Conservation (phyloP, 208 protist genomes). For the Crithidia mellificae region DNA sequence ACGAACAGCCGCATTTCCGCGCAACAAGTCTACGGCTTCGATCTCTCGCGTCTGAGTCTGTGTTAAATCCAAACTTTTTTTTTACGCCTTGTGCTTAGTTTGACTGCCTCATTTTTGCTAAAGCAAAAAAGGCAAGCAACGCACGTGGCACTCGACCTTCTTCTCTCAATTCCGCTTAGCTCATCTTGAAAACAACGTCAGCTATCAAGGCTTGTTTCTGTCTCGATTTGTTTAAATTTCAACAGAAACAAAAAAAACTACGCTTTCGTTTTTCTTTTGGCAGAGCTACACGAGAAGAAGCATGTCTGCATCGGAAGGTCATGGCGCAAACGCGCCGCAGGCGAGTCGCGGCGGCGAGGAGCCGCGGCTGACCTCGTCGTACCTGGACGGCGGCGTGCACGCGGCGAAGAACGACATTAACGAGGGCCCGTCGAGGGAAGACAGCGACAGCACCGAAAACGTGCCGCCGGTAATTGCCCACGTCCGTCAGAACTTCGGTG, state of each 20-base stretch:
- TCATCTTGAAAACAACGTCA: too few relatives aligned
- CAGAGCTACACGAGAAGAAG: not conserved
- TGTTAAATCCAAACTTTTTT: too few relatives aligned
- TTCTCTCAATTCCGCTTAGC: too few relatives aligned
- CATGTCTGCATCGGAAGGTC: conserved; percentile 19
- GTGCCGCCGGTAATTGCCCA: conserved; percentile 49
- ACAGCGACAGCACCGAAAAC: conserved; percentile 27
- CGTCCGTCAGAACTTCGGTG: conserved; percentile 64
- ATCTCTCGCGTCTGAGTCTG: too few relatives aligned
- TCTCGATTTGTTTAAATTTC: not conserved
- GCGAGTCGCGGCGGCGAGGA: conserved; percentile 10
- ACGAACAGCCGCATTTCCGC: too few relatives aligned
- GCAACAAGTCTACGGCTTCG: too few relatives aligned
- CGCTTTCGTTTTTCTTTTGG: not conserved
- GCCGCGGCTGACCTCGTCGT: conserved; percentile 23
- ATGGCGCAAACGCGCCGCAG: conserved; percentile 15
- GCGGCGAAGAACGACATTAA: not conserved
- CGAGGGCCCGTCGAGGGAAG: not conserved
- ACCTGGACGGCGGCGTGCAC: not conserved
- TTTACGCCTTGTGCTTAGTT: too few relatives aligned
- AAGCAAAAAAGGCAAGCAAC: too few relatives aligned
- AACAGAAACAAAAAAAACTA: not conserved
- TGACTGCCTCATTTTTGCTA: too few relatives aligned
- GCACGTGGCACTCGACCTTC: too few relatives aligned
- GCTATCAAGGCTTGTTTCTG: too few relatives aligned